Base-by-base conservation (phyloP, 768 basidiomycete genomes). In the Tulasnella sp. region DNA sequence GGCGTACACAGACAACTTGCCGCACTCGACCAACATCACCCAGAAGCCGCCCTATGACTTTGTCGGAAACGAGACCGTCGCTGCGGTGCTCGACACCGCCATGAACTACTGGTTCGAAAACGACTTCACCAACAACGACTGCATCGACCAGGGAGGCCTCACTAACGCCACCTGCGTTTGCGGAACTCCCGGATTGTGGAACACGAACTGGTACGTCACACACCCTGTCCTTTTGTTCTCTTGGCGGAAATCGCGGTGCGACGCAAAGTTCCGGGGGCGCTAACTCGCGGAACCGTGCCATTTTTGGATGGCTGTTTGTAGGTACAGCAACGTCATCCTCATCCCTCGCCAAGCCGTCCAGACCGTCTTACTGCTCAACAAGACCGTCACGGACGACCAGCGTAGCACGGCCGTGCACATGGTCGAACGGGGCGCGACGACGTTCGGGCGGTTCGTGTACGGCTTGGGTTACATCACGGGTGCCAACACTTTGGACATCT, bases 31-130 rank as follows among this genome's bases (percentile, higher is more conserved):
- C 26, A 70, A 42, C 35, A 40, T 73, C 71, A 77, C 32, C 37
- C 35, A 77, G 18, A 74, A 77, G 35, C 35, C 73, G 10, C 78
- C 79, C 1, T 40, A 70, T 44, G 78, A 77, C 70, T 70, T 77
- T 70, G 37, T 72, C 35, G 57, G 57, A 7, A 77, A 77, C 39
- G 57, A 16, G 32, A 67, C 75, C 46, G 75, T 79, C 42, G 32
- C 37, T 4, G 72, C 55, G n/a, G 69, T 32, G 11, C 32, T 79
- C 23, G 44, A 74, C 39, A 26, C 2, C 29, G 79, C 69, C 40
- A 79, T 79, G 69, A 37, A 79, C 57, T 79, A 67, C 32, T 79
- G 79, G 79, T 79, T 78, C 77, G 10, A 18, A 32, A 79, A 79
- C 29, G 79, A 79, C 44, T 79, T 71, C 40, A 72, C 78, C n/a